Conservation (phyloP, 306 rosid genomes). For the Gastrolobium villosum region DNA sequence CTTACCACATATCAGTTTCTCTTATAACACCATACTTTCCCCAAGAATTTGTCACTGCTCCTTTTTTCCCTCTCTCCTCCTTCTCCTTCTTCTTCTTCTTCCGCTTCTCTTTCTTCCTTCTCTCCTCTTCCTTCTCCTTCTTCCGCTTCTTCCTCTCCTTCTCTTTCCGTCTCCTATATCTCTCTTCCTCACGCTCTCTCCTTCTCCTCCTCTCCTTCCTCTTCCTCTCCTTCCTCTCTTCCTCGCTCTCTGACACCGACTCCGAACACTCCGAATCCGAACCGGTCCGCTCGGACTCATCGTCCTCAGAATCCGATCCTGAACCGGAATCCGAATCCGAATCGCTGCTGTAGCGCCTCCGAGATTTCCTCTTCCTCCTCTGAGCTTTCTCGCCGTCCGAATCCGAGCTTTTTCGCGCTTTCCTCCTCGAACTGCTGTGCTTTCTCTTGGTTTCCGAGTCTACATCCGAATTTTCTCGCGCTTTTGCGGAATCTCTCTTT, state of each 20-base stretch:
- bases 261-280: constrained; percentile 56
- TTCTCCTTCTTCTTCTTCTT: constrained; percentile 68
- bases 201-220: constrained; percentile 44
- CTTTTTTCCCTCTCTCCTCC: constrained; percentile 81
- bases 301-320: constrained; percentile 36
- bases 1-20: constrained; percentile 99
- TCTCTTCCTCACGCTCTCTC: constrained; percentile 44
- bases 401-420: constrained; percentile 59
- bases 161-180: constrained; percentile 47
- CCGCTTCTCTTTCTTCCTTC: constrained; percentile 55
- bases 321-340: constrained; percentile 56
- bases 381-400: constrained; percentile 51
- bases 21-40: constrained; percentile 87
- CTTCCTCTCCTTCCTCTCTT: constrained; percentile 51
- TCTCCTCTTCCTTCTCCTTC: constrained; percentile 51
- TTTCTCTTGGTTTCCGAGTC: constrained; percentile 53
- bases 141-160: constrained; percentile 52
- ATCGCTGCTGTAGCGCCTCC: constrained; percentile 66
- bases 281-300: neutral
- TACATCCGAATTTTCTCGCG: constrained; percentile 46
- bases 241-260: constrained; percentile 62
- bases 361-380: constrained; percentile 62
- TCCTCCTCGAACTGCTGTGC: constrained; percentile 56
- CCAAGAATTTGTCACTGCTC: constrained; percentile 92
- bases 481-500: constrained; percentile 49